These are phyloP conservation scores for Mimosa bimucronata DNA, from an alignment of 306 rosid genomes.

Conservation along the genomic window DNA sequence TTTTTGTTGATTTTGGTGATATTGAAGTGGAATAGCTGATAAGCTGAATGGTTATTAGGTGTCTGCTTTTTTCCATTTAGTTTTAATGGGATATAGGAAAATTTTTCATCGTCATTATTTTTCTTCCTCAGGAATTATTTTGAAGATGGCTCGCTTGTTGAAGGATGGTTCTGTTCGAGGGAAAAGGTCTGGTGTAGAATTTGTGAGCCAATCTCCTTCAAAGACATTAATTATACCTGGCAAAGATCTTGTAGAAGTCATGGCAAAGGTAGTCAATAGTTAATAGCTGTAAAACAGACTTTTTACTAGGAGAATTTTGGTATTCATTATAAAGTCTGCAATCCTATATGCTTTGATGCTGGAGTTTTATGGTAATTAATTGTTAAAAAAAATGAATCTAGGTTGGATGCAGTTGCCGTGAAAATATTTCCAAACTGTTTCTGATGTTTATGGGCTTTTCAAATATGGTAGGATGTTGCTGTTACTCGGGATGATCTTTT, in stretches of 20 bases:
- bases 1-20: slow-evolving; percentile 31
- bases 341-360: slow-evolving; percentile 20
- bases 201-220: slow-evolving; percentile 68
- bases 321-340: slow-evolving; percentile 9
- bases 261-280: slow-evolving; percentile 59
- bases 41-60: slow-evolving; percentile 7
- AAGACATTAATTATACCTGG: slow-evolving; percentile 69
- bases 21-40: slow-evolving; percentile 20
- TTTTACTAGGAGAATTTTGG: background rate
- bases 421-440: slow-evolving; percentile 36
- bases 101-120: slow-evolving; percentile 23
- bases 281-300: background rate
- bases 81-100: slow-evolving; percentile 4
- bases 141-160: slow-evolving; percentile 88
- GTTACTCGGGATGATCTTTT: slow-evolving; percentile 58
- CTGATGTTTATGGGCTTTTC: slow-evolving; percentile 36
- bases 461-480: slow-evolving; percentile 70
- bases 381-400: slow-evolving; percentile 10
- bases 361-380: slow-evolving; percentile 18
- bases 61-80: slow-evolving; percentile 26
- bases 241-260: slow-evolving; percentile 86
- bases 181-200: slow-evolving; percentile 66
- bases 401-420: slow-evolving; percentile 24
- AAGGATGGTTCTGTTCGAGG: slow-evolving; percentile 70
- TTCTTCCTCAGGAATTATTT: slow-evolving; percentile 61